Base-by-base conservation (phyloP, 805 yeast species). In the Hanseniaspora meyeri region DNA sequence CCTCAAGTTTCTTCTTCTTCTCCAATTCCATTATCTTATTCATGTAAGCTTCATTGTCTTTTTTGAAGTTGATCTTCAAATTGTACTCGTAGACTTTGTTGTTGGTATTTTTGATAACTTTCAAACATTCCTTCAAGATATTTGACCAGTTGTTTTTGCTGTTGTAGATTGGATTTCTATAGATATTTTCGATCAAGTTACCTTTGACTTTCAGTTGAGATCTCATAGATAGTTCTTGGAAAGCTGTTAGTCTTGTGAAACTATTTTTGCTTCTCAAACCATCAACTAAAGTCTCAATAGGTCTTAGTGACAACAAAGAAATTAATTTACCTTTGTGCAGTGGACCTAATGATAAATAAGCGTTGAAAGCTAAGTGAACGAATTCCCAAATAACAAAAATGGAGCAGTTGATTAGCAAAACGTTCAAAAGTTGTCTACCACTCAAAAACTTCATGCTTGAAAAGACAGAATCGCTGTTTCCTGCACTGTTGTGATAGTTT, bases 271-370 rank as follows among this genome's bases (percentile, higher is more conserved):
- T 81, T 51, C 76, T 74, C 59, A 85, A 72, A 0, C 91, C 91
- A 3, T 82, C 74, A 12, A 85, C 65, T 40, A 85, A 68, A 1
- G 89, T 82, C 52, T 76, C 78, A 50, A 82, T 70, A 8, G 87
- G 89, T 51, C 79, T 81, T 16, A 84, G 75, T 32, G 79, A 76
- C 12, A 78, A 67, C 47, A 83, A 59, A 1, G 71, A 77, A 9
- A 85, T 73, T 19, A 87, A 79, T 57, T 77, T 78, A 19, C 78
- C 80, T 49, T 83, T 81, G 62, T 82, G 83, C 52, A 85, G 64
- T 65, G 91, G 85, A 1, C 93, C 91, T 60, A 83, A 76, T 14
- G 83, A 76, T 57, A 86, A 75, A 64, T 83, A 84, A 2, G 84
- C 83, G 62, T 80, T 74, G 64, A 77, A 85, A 0, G 81, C 68